phyloP scores from a whole-genome alignment of 2,329 filamentous ascomycete genomes.

The Botrytis elliptica region DNA sequence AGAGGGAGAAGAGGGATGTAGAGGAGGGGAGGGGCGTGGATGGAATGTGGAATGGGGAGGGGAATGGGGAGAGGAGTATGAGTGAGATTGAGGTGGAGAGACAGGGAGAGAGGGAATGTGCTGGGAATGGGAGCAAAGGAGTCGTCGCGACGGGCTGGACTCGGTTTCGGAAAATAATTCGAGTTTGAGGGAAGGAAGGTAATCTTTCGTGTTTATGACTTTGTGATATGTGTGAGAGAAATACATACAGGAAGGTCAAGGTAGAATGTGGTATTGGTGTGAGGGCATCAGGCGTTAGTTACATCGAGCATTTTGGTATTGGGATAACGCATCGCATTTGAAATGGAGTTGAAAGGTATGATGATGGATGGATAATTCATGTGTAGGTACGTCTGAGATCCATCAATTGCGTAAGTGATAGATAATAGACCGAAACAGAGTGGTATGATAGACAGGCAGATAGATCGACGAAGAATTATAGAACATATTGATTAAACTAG shows the following conservation, averaged over 20 bases:
- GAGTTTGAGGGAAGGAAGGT: no score
- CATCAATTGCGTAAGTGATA: slow-evolving; percentile 1
- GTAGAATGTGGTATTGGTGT: neutral
- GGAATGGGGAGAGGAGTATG: neutral
- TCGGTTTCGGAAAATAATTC: neutral
- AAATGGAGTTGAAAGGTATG: neutral
- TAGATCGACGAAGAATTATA: neutral
- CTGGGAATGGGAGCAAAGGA: neutral
- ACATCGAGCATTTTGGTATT: slow-evolving; percentile 4
- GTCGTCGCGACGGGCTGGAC: neutral
- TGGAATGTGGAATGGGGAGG: no score
- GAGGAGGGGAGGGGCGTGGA: neutral
- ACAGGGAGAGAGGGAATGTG: neutral
- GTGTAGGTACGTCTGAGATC: neutral
- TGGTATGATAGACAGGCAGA: neutral
- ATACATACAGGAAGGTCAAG: neutral
- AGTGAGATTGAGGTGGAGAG: neutral
- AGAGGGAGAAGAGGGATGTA: neutral
- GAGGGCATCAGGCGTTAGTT: neutral
- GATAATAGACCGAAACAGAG: neutral
- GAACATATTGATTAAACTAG: neutral
- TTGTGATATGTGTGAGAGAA: neutral
- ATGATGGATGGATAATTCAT: neutral
- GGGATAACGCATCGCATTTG: neutral
- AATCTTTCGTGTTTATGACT: neutral